Evolutionary conservation across 352 stramenopile genomes (phyloP), one percentile per base, ranked within the genome.

Genomic region (Globisporangium cederbergense): DNA sequence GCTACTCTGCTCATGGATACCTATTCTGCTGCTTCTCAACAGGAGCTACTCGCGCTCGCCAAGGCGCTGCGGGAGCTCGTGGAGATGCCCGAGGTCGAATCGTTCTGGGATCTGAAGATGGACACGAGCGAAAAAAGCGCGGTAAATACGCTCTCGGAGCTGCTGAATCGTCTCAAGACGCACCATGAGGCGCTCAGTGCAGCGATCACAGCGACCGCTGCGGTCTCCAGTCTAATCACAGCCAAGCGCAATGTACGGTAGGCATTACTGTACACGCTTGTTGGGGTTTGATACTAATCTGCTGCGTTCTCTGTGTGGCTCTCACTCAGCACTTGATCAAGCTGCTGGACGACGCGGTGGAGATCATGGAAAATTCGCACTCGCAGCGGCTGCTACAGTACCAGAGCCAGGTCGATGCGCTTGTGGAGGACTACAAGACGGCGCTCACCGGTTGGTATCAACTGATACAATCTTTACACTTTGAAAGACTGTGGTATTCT

Each of bases 301-400:
- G 7, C 32, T 36, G 32, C 4, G 32, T 36, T 36, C 4, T 36
- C 4, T 36, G 32, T 36, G 7, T 9, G 7, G 7, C 32, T 36
- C 32, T 36, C 32, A 36, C 32, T 36, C 42, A 79, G 74, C 67
- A 76, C 54, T 40, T 81, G 13, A 18, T 46, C 7, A 50, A 60
- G 8, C 71, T 88, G 32, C 50, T 87, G 58, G 68, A 78, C 0
- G 71, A 88, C 9, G 66, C 68, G 10, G 45, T 58, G 25, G 58
- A 72, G 40, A 55, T 88, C n/a, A 36, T 87, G 20, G 61, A 77
- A 20, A 74, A 72, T 18, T 81, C 77, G 10, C 67, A 79, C 46
- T 72, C 75, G 10, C 64, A 63, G 42, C 70, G 70, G 2, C 58
- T 79, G n/a, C 25, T 49, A 8, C 50, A 76, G 46, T 74, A 68